Evolutionary conservation across 1,139 yeast genomes (phyloP), one percentile per base, ranked within the genome.

Genomic region (Yarrowia galli): DNA sequence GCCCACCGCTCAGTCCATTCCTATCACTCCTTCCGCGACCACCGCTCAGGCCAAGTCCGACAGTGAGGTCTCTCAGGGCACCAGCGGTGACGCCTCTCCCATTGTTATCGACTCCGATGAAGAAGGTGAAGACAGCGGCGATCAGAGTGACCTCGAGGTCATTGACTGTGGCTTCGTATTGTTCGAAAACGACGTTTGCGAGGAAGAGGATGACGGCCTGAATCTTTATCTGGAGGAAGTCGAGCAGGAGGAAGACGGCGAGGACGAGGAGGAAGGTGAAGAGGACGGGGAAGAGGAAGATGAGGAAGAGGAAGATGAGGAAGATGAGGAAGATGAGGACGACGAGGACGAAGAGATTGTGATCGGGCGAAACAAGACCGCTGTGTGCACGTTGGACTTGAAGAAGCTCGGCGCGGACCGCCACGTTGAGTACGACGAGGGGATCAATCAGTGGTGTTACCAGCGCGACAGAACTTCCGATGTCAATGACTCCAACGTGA

Each of bases 231-330:
- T n/a, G n/a, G n/a, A n/a, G n/a, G 28, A 3, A 32, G 58, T 35
- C 15, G 61, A 40, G 12, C 45, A 53, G 7, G 70, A 68, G 13
- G 69, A 68, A 18, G 67, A 56, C 16, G 68, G 54, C 16, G 42
- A 23, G 7, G 51, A 28, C 3, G 64, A 43, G 3, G 49, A 42
- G 2, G 67, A 67, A 3, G 49, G 28, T 1, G 67, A 67, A 15
- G 71, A 64, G 0, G 68, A 67, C 38, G 69, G 36, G 10, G 38
- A 46, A 43, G 68, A 38, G 1, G 63, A 10, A 2, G 48, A 56
- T 9, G 61, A 54, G 1, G 58, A 51, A 15, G 58, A 35, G 12
- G 58, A 35, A 15, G 42, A 35, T 2, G 58, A 51, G 0, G 58
- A 36, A 8, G 43, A 35, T 3, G 45, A 23, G 5, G 63, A 54